These are phyloP conservation scores for Talaromyces proteolyticus DNA, from an alignment of 495 filamentous ascomycete species.

Conservation along the genomic window DNA sequence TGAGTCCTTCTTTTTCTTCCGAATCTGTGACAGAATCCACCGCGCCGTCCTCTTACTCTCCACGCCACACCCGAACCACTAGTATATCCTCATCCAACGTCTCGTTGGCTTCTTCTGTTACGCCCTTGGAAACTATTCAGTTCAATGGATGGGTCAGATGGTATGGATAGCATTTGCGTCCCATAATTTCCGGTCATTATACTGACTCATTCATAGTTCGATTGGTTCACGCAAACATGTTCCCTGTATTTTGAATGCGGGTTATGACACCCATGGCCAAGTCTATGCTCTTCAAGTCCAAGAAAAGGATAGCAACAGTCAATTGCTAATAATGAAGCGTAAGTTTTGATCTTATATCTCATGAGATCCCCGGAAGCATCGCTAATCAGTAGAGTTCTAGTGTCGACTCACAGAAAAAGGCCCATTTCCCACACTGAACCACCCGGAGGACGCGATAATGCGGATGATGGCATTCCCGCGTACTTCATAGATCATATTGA, in stretches of 20 bases:
- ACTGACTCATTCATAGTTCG: neutral
- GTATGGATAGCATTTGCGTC: neutral
- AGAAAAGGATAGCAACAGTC: neutral
- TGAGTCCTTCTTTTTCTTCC: slow-evolving; percentile 7
- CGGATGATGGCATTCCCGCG: slow-evolving; percentile 1
- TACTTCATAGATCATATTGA: slow-evolving; percentile 2
- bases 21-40: slow-evolving; percentile 16
- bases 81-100: slow-evolving; percentile 2
- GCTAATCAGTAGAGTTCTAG: neutral
- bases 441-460: neutral
- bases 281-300: neutral
- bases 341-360: too few relatives aligned
- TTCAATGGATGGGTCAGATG: slow-evolving; percentile 6
- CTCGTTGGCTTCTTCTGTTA: neutral
- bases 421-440: slow-evolving; percentile 7
- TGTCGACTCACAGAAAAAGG: slow-evolving; percentile 1
- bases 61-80: neutral
- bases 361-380: too few relatives aligned
- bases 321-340: neutral
- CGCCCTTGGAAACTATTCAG: neutral
- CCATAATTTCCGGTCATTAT: neutral
- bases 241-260: neutral
- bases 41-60: neutral
- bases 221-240: neutral
- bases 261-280: slow-evolving; percentile 3